phyloP scores from a whole-genome alignment of 2,329 filamentous ascomycete species.

The Bipolaris gigantea region DNA sequence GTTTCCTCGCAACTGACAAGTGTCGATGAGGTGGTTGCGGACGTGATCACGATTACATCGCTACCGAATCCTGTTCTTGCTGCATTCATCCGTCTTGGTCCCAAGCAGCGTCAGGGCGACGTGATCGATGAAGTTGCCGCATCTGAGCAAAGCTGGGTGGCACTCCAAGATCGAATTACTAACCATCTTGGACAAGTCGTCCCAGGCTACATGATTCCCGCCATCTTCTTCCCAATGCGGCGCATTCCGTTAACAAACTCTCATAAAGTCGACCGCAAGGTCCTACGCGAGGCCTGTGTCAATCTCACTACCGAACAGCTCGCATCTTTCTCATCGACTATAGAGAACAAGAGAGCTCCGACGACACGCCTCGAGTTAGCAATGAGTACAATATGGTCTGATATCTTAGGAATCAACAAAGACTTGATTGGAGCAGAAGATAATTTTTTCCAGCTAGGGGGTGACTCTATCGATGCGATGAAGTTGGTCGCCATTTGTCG shows the following conservation, averaged over 20 bases:
- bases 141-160: background rate
- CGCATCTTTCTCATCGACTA: too few species aligned
- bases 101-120: background rate
- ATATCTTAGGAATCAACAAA: constrained; percentile 10
- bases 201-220: constrained; percentile 45
- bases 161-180: background rate
- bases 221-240: constrained; percentile 40
- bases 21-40: background rate
- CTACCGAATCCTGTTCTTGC: background rate
- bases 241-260: constrained; percentile 41
- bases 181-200: constrained; percentile 13
- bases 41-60: background rate
- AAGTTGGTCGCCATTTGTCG: background rate
- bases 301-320: constrained; percentile 15
- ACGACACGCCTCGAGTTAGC: background rate
- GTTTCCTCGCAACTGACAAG: background rate
- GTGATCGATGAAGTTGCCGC: background rate
- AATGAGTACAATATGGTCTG: constrained; percentile 14
- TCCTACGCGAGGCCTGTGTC: constrained; percentile 16
- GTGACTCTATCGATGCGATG: constrained; percentile 47
- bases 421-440: constrained; percentile 16
- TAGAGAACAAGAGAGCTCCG: constrained; percentile 11
- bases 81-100: background rate
- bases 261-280: constrained; percentile 41
- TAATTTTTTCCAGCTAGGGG: constrained; percentile 46